Base-by-base conservation (phyloP, 768 basidiomycete species). In the Clathrus columnatus region DNA sequence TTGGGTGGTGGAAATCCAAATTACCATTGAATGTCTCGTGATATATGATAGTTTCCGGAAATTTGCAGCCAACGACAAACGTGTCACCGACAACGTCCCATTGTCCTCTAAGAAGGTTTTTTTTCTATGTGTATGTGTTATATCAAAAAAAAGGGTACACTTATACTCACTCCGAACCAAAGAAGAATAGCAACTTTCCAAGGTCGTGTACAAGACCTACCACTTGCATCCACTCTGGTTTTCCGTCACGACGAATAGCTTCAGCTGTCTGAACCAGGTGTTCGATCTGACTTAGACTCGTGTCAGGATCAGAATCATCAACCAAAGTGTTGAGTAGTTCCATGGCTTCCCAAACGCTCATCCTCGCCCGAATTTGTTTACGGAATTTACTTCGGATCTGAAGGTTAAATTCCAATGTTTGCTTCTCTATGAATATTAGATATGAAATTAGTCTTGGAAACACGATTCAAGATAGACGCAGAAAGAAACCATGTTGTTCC, bases 51-150 rank as follows among this genome's bases (percentile, higher is more conserved):
- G 84, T 84, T 59, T 91, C 86, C 5, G 87, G 87, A 70, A 87
- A 91, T 58, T 81, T 79, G 71, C 90, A 92, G 6, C 91, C 91
- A 41, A 92, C 87, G 58, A 91, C 81, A 62, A 83, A 86, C 0
- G 84, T 86, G 61, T 86, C 84, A 49, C 91, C 92, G 24, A 95
- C 92, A 48, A 94, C 91, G 59, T 92, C 91, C 92, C 92, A 95
- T 70, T 94, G 91, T 5, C 91, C 91, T 50, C 64, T 75, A 49
- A 50, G 17, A 46, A 23, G 2, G 20, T 48, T 42, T 42, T 42
- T 42, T 42, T 42, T 42, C 20, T 42, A 7, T 29, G 14, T 27
- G 49, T 10, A 54, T 48, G 32, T 57, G 10, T 18, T 23, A n/a
- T 20, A 48, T 28, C 59, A 1, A 42, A 28, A 20, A 49, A 42